A percentile compares a stretch with the other conserved stretches of the same genome.
These are phyloP conservation scores for Cryoendolithus antarcticus DNA, from an alignment of 2,329 filamentous ascomycete species.

Conservation along the genomic window DNA sequence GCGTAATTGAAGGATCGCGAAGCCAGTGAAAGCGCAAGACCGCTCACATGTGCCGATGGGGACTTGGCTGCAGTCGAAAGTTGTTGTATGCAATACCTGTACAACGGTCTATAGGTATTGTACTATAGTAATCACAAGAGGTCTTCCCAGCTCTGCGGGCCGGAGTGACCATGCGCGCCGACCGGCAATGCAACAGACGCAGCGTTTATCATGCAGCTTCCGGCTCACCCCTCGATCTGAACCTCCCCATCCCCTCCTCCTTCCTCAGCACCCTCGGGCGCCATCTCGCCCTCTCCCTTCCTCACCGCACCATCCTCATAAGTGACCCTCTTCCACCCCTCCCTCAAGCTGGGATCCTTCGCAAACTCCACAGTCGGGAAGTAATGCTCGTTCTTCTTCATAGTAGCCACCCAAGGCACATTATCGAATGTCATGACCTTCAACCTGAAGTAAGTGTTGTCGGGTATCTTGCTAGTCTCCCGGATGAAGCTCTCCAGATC, in stretches of 20 bases:
- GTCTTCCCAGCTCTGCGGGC: too few relatives aligned
- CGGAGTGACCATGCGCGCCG: too few relatives aligned
- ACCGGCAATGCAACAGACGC: too few relatives aligned
- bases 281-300: constrained; percentile 20
- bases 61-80: too few relatives aligned
- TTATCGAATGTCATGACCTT: constrained; percentile 98
- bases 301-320: constrained; percentile 37
- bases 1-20: too few relatives aligned
- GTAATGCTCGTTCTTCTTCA: constrained; percentile 99
- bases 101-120: too few relatives aligned
- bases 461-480: constrained; percentile 75
- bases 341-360: constrained; percentile 40
- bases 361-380: constrained; percentile 56
- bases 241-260: constrained; percentile 2
- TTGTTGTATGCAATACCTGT: too few relatives aligned
- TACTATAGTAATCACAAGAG: too few relatives aligned
- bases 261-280: constrained; percentile 1
- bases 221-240: constrained; percentile 2
- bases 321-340: constrained; percentile 47
- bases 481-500: constrained; percentile 70
- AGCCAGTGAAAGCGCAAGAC: too few relatives aligned
- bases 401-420: constrained; percentile 97
- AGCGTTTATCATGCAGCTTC: background rate
- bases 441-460: constrained; percentile 96
- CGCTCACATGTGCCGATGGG: too few relatives aligned